Base-by-base conservation (phyloP, 129 eudicot species). In the Heracleum sosnowskyi region DNA sequence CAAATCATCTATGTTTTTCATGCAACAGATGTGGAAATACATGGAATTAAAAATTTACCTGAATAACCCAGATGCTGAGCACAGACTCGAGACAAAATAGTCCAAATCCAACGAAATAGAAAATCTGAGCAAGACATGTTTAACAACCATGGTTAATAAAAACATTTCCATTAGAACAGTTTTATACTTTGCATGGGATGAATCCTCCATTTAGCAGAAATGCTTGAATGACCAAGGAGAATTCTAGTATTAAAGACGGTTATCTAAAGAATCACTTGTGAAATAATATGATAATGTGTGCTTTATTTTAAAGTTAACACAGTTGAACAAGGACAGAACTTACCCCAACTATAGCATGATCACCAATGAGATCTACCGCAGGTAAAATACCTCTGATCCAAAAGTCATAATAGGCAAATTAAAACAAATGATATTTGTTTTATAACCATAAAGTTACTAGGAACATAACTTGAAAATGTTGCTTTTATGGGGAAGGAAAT, bases 51-150 rank as follows among this genome's bases (percentile, higher is more conserved):
- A 76, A 78, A 36, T 36, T 42, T 72, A 96, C 99, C 99, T 96
- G 97, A 79, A 96, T 86, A 75, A 92, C 97, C 95, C 93, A 96
- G 29, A 92, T 31, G 87, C 99, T 96, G 83, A 92, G 95, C 51
- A 90, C 68, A 0, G 97, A 68, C 86, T 92, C 99, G 2, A 90
- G 81, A 83, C 93, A 87, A 86, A 96, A 92, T 16, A 92, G 82
- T 69, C 97, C 99, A 63, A 96, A 96, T 31, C 99, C 99, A 63
- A 96, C 34, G 80, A 96, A 96, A 87, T 96, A 96, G 92, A 96
- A 96, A 51, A 96, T 82, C 97, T 96, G 82, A n/a, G 47, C 45
- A 81, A 78, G 40, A n/a, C 79, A 75, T 47, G 12, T 24, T 26
- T 13, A 44, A 75, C 76, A 72, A 78, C 44, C 68, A 81, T 11